A percentile compares a stretch with the other conserved stretches of the same genome.
phyloP scores from a whole-genome alignment of 345 rosid species.

The Capsella bursapastoris region DNA sequence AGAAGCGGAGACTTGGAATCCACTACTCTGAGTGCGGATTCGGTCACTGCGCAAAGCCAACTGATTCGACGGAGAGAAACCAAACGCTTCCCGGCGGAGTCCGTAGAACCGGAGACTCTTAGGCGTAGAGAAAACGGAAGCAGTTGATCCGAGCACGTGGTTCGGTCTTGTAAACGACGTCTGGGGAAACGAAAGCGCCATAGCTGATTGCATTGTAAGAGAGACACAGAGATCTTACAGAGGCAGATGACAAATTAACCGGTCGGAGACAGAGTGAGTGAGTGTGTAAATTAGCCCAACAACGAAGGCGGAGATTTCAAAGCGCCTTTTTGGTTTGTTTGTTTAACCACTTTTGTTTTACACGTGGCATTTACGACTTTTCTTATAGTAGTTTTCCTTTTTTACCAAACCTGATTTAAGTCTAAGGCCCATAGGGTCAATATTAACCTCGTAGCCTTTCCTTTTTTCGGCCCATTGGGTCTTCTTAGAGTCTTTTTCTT shows the following conservation, averaged over 20 bases:
- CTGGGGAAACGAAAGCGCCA: constrained; percentile 57
- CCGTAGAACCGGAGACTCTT: constrained; percentile 80
- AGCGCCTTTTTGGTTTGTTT: constrained; percentile 39
- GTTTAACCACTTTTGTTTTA: constrained; percentile 52
- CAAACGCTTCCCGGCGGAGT: constrained; percentile 68
- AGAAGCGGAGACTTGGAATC: constrained; percentile 49
- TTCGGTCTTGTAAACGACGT: constrained; percentile 48
- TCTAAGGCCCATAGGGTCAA: too few relatives aligned
- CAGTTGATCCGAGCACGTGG: constrained; percentile 36
- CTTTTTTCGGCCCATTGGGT: too few relatives aligned
- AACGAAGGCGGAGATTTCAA: constrained; percentile 64
- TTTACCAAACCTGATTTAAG: not conserved
- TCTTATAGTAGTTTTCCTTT: not conserved
- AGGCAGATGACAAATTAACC: constrained; percentile 5
- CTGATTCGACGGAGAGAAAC: constrained; percentile 38
- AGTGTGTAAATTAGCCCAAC: constrained; percentile 28
- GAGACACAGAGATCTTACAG: constrained; percentile 18
- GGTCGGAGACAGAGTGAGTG: constrained; percentile 11
- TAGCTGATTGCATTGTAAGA: constrained; percentile 61
- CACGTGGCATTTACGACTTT: constrained; percentile 22
- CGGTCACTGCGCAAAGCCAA: constrained; percentile 32
- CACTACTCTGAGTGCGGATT: not conserved
- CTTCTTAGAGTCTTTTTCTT: too few relatives aligned
- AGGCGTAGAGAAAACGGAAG: constrained; percentile 46
- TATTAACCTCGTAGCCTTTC: too few relatives aligned